A percentile compares a stretch with the other conserved stretches of the same genome.
phyloP scores from a whole-genome alignment of 768 basidiomycete species.

The Pulveroboletus sp. region DNA sequence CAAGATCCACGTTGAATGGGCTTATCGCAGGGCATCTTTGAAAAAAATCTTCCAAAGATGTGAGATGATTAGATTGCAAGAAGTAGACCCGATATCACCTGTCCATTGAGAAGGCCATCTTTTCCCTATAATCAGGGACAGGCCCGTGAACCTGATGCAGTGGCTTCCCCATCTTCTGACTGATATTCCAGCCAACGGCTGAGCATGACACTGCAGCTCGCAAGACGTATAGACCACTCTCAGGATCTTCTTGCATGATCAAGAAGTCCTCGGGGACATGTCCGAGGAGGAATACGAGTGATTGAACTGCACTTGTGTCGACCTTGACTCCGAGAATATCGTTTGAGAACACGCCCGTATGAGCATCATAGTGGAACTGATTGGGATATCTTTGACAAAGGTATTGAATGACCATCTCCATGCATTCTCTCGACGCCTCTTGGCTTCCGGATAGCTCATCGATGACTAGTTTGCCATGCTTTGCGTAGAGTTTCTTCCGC shows the following conservation, averaged over 20 bases:
- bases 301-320: constrained; percentile 29
- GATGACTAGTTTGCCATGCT: constrained; percentile 39
- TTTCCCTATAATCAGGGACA: constrained; percentile 48
- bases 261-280: constrained; percentile 51
- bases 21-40: constrained; percentile 42
- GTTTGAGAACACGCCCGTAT: constrained; percentile 39
- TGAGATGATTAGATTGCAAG: neutral
- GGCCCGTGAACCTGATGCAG: constrained; percentile 43
- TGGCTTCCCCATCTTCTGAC: constrained; percentile 44
- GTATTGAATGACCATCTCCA: constrained; percentile 54
- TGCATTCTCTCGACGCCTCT: constrained; percentile 45
- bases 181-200: constrained; percentile 46
- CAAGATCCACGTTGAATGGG: constrained; percentile 53
- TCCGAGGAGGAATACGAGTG: constrained; percentile 43
- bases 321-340: constrained; percentile 34
- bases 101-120: constrained; percentile 46
- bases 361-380: constrained; percentile 39
- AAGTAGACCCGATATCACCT: constrained; percentile 29
- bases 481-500: constrained; percentile 35
- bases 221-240: constrained; percentile 41
- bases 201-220: constrained; percentile 45
- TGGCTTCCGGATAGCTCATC: constrained; percentile 47
- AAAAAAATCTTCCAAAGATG: constrained; percentile 37
- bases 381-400: constrained; percentile 53
- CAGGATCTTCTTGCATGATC: constrained; percentile 38